Base-by-base conservation (phyloP, 768 basidiomycete genomes). In the Wakefieldia striispora region DNA sequence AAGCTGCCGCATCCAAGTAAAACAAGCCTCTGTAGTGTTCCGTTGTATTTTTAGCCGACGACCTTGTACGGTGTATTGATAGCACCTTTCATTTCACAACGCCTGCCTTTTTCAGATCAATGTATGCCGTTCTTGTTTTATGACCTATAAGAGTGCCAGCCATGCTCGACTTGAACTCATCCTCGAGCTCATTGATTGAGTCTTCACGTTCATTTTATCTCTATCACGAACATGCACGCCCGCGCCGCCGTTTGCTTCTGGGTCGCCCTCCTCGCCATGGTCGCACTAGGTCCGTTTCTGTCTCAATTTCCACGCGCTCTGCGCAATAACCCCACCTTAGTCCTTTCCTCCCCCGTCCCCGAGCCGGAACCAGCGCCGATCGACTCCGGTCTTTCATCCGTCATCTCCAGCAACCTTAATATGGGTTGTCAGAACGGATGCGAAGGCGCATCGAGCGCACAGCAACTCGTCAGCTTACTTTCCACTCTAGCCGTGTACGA, bases 351-450 rank as follows among this genome's bases (percentile, higher is more conserved):
- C 0, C 66, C 65, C 16, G 49, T 55, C 14, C 43, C 63, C 3
- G 54, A 52, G 8, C 60, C 59, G 19, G 58, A 59, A 12, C 63
- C 63, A 19, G 53, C 54, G 13, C 64, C 64, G 11, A 56, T 67
- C 48, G 65, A 67, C 27, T 12, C 61, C 5, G 20, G 2, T 2
- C 24, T 61, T n/a, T 36, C 63, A 7, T 12, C 47, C 4, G 35
- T 58, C 47, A 11, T 67, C 5, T 43, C 53, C 20, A 67, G 48
- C 37, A 67, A 69, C 48, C 44, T 54, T 19, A 61, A 65, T 23
- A 45, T 63, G 11, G 55, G 38, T 13, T 67, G 66, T 35, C 33
- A 40, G 14, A 27, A 67, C 5, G 65, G 61, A 24, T 69, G 67
- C 24, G 2, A 43, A 1, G 56, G 31, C 0, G 45, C 65, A 17